These are phyloP conservation scores for Porogramme epimiltina DNA, from an alignment of 1,284 basidiomycete species.

Conservation along the genomic window DNA sequence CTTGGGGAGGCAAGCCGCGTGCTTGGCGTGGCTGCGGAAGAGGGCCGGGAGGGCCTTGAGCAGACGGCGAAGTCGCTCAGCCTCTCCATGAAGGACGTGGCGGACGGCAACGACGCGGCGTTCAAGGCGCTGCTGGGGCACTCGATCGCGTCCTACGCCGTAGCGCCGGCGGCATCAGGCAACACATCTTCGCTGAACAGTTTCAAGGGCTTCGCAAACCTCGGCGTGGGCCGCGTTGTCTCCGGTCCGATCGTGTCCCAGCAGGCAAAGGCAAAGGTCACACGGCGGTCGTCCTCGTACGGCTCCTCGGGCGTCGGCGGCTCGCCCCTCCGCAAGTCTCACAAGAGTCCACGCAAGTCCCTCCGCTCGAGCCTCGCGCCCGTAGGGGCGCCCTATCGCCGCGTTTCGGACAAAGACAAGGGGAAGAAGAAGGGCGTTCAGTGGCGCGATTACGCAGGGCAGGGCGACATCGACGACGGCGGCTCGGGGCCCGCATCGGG, in stretches of 20 bases:
- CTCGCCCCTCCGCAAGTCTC: constrained; percentile 36
- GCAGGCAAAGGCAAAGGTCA: constrained; percentile 35
- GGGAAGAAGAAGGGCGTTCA: constrained; percentile 80
- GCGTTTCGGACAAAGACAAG: constrained; percentile 61
- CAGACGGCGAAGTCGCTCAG: constrained; percentile 48
- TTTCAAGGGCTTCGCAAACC: constrained; percentile 41
- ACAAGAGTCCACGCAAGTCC: constrained; percentile 71
- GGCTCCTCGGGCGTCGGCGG: constrained; percentile 38
- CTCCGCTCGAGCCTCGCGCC: constrained; percentile 62
- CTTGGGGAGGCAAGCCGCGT: constrained; percentile 65
- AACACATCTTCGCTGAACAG: constrained; percentile 22
- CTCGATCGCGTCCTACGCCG: constrained; percentile 55
- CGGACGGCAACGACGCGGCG: constrained; percentile 66
- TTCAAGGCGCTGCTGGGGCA: constrained; percentile 69
- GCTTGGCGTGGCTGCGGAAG: constrained; percentile 50
- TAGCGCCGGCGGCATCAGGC: constrained; percentile 21
- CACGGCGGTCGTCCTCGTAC: constrained; percentile 54
- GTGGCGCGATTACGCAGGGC: constrained; percentile 88
- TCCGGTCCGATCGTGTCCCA: constrained; percentile 51
- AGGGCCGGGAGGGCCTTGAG: constrained; percentile 42
- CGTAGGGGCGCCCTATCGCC: constrained; percentile 53
- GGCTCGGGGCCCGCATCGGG: constrained; percentile 34
- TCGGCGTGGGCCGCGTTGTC: constrained; percentile 33
- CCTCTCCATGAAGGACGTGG: constrained; percentile 52
- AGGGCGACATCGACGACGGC: constrained; percentile 78